Conservation (phyloP, 176 grass and related monocot genomes). For the Triticum monococcum region DNA sequence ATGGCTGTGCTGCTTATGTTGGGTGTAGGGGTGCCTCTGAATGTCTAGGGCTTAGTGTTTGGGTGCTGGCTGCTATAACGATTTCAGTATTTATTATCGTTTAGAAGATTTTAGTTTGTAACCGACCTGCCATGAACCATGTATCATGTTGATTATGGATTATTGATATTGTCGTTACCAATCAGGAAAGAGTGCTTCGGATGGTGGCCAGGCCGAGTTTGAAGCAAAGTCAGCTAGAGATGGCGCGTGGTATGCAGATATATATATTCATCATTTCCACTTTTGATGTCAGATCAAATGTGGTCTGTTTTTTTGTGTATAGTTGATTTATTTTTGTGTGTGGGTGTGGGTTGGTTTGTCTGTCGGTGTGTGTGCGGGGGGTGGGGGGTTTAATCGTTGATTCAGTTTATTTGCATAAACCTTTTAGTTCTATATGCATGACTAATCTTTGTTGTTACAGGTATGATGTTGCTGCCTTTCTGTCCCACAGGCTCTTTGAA, state of each 20-base stretch:
- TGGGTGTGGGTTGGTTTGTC: neutral
- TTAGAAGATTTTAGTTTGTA: neutral
- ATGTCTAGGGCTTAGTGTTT: neutral
- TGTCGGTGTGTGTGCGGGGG: neutral
- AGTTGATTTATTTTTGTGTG: neutral
- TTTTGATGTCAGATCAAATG: neutral
- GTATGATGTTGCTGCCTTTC: constrained; percentile 80
- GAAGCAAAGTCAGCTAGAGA: constrained; percentile 88
- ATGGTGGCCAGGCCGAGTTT: constrained; percentile 55
- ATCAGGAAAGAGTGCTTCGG: constrained; percentile 47
- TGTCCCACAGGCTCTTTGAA: constrained; percentile 70
- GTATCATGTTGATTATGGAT: neutral
- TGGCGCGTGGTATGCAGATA: constrained; percentile 64
- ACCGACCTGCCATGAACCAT: neutral
- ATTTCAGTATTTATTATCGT: neutral
- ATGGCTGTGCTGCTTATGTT: neutral
- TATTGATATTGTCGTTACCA: neutral
- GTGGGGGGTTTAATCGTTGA: too few species aligned
- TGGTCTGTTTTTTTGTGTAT: neutral
- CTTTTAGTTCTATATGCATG: constrained; percentile 16
- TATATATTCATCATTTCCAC: neutral
- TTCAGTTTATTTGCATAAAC: neutral
- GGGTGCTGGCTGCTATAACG: neutral
- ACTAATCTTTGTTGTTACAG: constrained; percentile 37
- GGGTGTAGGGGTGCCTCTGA: neutral